These are phyloP conservation scores for Austroboletus olivaceoglutinosus DNA, from an alignment of 1,284 basidiomycete species.

Conservation along the genomic window DNA sequence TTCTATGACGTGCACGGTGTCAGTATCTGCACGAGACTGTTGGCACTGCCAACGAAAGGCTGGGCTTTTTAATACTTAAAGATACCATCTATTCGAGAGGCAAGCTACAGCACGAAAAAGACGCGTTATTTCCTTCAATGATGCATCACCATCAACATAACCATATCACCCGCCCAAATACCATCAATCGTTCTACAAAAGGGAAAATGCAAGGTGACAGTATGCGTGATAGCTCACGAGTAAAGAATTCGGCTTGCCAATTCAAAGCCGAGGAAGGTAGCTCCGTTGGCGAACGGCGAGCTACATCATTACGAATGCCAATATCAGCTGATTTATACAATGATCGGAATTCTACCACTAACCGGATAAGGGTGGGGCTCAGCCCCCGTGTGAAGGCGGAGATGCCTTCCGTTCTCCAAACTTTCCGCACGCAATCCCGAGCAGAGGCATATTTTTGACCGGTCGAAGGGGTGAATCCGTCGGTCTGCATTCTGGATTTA, in stretches of 20 bases:
- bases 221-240: conserved; percentile 20
- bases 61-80: background rate
- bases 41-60: background rate
- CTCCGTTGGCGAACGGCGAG: conserved; percentile 88
- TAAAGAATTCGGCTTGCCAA: conserved; percentile 72
- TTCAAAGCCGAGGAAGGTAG: conserved; percentile 92
- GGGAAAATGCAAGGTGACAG: no score
- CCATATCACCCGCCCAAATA: background rate
- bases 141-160: background rate
- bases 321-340: conserved; percentile 15
- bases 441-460: conserved; percentile 82
- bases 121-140: background rate
- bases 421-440: conserved; percentile 78
- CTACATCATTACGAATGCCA: conserved; percentile 36
- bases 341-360: conserved; percentile 25
- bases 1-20: background rate
- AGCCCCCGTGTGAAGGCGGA: conserved; percentile 89
- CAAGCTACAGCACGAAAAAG: background rate
- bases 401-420: conserved; percentile 80
- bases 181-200: background rate
- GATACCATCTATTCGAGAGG: background rate
- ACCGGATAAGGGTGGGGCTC: conserved; percentile 88
- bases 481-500: conserved; percentile 94
- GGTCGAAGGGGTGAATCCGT: conserved; percentile 72
- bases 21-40: no score